phyloP scores from a whole-genome alignment of 345 rosid species.

The Toxicodendron radicans region DNA sequence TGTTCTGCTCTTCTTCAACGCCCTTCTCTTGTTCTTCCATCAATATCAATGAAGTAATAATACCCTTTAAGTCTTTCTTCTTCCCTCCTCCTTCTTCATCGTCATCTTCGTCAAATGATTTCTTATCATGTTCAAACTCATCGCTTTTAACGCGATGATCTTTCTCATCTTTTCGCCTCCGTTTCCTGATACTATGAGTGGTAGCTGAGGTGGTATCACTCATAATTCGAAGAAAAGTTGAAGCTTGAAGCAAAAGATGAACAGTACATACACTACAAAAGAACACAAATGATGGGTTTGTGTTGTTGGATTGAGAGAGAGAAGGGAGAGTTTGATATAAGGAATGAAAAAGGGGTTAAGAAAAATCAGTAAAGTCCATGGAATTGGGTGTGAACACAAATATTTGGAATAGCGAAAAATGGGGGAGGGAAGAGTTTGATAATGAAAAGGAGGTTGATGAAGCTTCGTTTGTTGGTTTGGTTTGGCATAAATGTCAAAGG shows the following conservation, averaged over 20 bases:
- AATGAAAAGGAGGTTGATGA: not conserved
- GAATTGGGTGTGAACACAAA: slow-evolving; percentile 22
- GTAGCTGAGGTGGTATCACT: not conserved
- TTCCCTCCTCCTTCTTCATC: slow-evolving; percentile 1
- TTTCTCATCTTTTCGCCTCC: slow-evolving; percentile 19
- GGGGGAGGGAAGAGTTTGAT: not conserved
- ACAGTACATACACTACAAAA: too few species aligned
- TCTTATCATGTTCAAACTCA: not conserved
- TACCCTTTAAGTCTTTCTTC: slow-evolving; percentile 46
- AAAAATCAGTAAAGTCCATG: not conserved
- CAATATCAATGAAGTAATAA: slow-evolving; percentile 48
- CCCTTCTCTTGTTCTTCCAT: slow-evolving; percentile 62
- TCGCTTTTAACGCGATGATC: slow-evolving; percentile 20
- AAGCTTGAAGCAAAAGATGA: not conserved
- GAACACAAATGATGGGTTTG: too few species aligned
- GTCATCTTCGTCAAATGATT: not conserved
- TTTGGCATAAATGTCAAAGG: not conserved
- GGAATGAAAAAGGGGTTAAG: not conserved
- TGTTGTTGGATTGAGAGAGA: too few species aligned
- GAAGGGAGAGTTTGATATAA: slow-evolving; percentile 8
- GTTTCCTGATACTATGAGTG: not conserved
- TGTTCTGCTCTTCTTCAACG: slow-evolving; percentile 38
- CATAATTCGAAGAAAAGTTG: not conserved
- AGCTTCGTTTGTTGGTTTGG: too few species aligned
- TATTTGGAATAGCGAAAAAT: slow-evolving; percentile 14